A percentile compares a stretch with the other conserved stretches of the same genome.
Evolutionary conservation across 208 protist species (phyloP).

Genomic region (Trichomonas tenax): DNA sequence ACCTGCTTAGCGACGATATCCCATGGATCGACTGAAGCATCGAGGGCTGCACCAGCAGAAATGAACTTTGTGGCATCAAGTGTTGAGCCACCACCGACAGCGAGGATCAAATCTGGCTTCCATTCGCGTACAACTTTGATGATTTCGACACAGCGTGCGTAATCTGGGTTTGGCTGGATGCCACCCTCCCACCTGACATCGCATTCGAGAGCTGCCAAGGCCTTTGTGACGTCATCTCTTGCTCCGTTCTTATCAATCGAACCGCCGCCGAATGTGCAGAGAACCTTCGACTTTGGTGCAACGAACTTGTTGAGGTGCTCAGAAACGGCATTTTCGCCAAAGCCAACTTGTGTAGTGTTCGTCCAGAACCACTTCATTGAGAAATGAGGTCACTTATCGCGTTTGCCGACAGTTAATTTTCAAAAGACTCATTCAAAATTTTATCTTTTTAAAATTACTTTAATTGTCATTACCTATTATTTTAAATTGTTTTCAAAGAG

Average conservation of each 20-base stretch:
- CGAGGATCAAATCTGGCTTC: not conserved
- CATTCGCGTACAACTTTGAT: not conserved
- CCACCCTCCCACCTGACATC: not conserved
- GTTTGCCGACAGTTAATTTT: no score
- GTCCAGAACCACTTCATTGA: not conserved
- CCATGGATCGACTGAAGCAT: not conserved
- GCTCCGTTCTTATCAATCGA: not conserved
- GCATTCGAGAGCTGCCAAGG: not conserved
- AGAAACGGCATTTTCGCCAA: not conserved
- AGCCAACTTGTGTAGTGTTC: not conserved
- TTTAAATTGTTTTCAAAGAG: no score
- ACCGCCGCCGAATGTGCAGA: not conserved
- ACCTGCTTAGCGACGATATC: not conserved
- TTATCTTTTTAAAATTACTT: no score
- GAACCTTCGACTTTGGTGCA: not conserved
- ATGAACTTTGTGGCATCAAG: not conserved
- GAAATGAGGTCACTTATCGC: no score
- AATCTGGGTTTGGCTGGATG: not conserved
- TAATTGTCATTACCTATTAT: no score
- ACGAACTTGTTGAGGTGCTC: not conserved
- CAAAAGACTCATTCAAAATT: no score
- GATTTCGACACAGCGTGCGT: not conserved
- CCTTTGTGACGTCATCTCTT: not conserved
- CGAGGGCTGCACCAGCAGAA: not conserved
- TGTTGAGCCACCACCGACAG: not conserved